Base-by-base conservation (phyloP, 495 filamentous ascomycete species). In the Hypoxylon fragiforme region DNA sequence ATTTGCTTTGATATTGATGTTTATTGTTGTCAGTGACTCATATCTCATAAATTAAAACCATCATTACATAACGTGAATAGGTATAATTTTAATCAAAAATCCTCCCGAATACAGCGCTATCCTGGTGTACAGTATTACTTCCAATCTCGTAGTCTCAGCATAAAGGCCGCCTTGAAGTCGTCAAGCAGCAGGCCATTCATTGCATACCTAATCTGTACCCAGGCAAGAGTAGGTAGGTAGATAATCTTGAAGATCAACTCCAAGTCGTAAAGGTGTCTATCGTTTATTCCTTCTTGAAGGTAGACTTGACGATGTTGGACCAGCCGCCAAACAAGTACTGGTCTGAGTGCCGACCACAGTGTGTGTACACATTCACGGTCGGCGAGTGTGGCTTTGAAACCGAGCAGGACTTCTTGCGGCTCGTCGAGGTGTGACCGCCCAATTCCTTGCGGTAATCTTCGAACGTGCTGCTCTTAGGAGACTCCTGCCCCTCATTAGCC, bases 321-420 rank as follows among this genome's bases (percentile, higher is more conserved):
- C 60, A 63, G 22, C 68, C 68, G 21, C 65, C 50, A 36, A 70
- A 58, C 9, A 70, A 47, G 32, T 60, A 68, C 32, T 70, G 65
- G 50, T 70, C 56, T 26, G 61, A 56, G 36, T 70, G 68, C 5
- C 68, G 55, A 3, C 68, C 68, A 37, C 68, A 70, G 24, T 66
- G 54, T 7, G 68, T 69, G 56, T 68, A 65, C 1, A 57, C 49
- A 20, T 70, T 70, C 34, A 70, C 68, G 6, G 65, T 68, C 3
- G 62, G 66, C 16, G 68, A 57, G 44, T 50, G 43, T 4, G 59
- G 32, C 48, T 63, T 67, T 22, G 58, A 20, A 11, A 26, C 3
- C 1, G 48, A 26, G 37, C 13, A 11, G 37, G 52, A 28, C 1
- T 35, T 39, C 31, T 62, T 62, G 31, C 38, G 57, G 8, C 16